These are phyloP conservation scores for Penicillium hordei DNA, from an alignment of 2,329 filamentous ascomycete species.

Conservation along the genomic window DNA sequence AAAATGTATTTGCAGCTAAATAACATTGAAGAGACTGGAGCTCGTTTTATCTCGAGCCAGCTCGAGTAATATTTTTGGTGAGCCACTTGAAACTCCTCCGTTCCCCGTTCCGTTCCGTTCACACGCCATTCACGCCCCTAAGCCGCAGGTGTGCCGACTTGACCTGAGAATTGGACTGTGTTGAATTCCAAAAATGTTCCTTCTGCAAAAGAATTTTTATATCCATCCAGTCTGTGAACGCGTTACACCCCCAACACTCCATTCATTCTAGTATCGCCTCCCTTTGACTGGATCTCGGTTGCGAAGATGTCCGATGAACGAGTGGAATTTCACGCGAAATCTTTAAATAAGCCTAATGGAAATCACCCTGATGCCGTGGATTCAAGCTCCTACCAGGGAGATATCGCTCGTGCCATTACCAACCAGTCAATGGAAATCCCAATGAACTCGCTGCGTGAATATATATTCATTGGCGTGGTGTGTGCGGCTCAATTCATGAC, in stretches of 20 bases:
- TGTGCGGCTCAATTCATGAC: slow-evolving; percentile 42
- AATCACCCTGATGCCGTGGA: background rate
- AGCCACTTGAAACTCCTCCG: background rate
- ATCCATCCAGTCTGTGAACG: background rate
- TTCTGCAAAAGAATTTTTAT: background rate
- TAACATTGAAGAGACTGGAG: background rate
- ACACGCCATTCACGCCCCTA: background rate
- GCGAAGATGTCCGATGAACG: background rate
- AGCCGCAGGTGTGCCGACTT: background rate
- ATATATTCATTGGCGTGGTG: slow-evolving; percentile 31
- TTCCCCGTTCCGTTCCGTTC: background rate
- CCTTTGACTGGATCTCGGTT: background rate
- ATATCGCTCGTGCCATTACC: background rate
- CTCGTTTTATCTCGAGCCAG: background rate
- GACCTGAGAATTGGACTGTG: background rate
- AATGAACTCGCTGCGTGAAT: background rate
- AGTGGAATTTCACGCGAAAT: background rate
- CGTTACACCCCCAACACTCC: background rate
- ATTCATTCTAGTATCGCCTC: too few relatives aligned
- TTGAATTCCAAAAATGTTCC: background rate
- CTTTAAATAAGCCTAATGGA: background rate
- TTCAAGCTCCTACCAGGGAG: background rate
- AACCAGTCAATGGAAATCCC: background rate
- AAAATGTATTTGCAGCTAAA: background rate
- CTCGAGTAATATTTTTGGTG: background rate